Base-by-base conservation (phyloP, 2,329 filamentous ascomycete species). In the Aspergillus cejpii region DNA sequence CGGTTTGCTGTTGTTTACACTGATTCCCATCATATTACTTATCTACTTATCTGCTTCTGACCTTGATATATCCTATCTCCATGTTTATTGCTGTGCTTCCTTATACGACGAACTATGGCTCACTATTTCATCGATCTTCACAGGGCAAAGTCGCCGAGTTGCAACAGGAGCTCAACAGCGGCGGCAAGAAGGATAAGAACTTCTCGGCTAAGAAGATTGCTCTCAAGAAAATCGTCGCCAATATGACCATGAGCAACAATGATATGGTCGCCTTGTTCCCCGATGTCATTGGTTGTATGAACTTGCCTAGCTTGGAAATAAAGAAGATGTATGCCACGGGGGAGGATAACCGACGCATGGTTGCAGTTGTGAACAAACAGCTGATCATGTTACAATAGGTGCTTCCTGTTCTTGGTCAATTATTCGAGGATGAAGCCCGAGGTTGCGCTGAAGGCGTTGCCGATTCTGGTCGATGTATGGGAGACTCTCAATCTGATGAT, bases 231-330 rank as follows among this genome's bases (percentile, higher is more conserved):
- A 97, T 98, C 57, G 92, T 98, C 59, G 92, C 92, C 66, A 98
- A 98, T 67, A 98, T 98, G 92, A 98, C 92, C 54, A 98, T 98
- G 92, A 97, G 91, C 79, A 98, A 98, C 73, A 98, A 97, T 64
- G 92, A 98, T 69, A 98, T 98, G 92, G 85, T 97, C 44, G 89
- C 88, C 29, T 75, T 98, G 41, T 98, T 98, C 59, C 89, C 91
- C 14, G 92, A 98, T 64, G 85, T 98, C 48, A 87, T 98, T 57
- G 83, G 77, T 51, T 97, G 91, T 75, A 98, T 98, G 92, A 82
- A 87, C 58, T 87, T 98, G 51, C 85, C 84, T 41, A 94, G 86
- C 60, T 73, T 98, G 66, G 92, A 98, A 71, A 96, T 98, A 71
- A 98, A 98, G 79, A 98, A 98, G 77, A 98, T 98, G 92, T 96